These are phyloP conservation scores for Haplosporangium sp. DNA, from an alignment of 371 early-diverging fungal genomes.

Conservation along the genomic window DNA sequence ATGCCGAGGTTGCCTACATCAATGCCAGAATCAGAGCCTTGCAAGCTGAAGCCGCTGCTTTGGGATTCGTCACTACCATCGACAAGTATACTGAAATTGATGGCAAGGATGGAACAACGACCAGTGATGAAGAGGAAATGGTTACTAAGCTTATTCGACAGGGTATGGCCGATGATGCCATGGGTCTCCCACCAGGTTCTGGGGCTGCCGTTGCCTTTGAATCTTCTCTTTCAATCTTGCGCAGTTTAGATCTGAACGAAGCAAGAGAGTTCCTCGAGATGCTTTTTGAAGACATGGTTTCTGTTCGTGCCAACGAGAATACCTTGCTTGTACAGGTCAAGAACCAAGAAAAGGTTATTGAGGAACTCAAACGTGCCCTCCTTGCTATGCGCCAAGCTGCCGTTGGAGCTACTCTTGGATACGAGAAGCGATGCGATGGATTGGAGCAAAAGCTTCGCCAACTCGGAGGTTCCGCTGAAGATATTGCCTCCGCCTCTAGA, in stretches of 20 bases:
- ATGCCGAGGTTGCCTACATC: constrained; percentile 84
- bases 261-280: constrained; percentile 76
- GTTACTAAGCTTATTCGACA: constrained; percentile 61
- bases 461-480: constrained; percentile 32
- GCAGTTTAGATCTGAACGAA: constrained; percentile 77
- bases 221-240: constrained; percentile 72
- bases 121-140: constrained; percentile 51
- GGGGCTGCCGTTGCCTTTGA: constrained; percentile 73
- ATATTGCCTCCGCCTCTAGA: neutral
- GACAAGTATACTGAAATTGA: constrained; percentile 24
- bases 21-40: constrained; percentile 77
- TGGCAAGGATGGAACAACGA: constrained; percentile 29
- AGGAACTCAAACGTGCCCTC: constrained; percentile 79
- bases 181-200: constrained; percentile 67
- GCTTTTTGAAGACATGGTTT: constrained; percentile 83
- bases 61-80: constrained; percentile 53
- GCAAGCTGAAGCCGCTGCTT: constrained; percentile 79
- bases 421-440: constrained; percentile 81
- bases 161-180: constrained; percentile 62
- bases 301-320: constrained; percentile 72
- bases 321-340: constrained; percentile 71
- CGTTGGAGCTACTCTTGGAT: constrained; percentile 79
- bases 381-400: constrained; percentile 87
- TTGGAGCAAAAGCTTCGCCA: constrained; percentile 65
- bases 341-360: constrained; percentile 76